Base-by-base conservation (phyloP, 176 grass and related monocot genomes). In the Oropetium thomaeum region DNA sequence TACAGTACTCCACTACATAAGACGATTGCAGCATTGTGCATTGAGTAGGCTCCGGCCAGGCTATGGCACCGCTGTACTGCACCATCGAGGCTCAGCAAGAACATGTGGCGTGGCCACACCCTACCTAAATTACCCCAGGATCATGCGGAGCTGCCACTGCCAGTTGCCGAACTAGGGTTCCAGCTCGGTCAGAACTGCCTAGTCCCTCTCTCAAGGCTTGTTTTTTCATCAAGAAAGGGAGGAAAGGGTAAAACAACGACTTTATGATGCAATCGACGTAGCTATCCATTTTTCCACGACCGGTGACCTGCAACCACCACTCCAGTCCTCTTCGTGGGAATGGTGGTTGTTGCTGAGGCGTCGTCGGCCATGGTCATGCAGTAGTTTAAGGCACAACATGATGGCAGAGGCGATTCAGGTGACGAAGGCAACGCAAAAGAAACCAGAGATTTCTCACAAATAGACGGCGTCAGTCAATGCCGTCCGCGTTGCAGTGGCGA, bases 221-320 rank as follows among this genome's bases (percentile, higher is more conserved):
- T 53, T 14, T 13, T 52, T 52, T 52, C 49, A 52, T 26, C 8
- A 57, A 57, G 10, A 5, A 57, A 27, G 23, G 25, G 27, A 27
- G 23, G 25, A 55, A 12, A 64, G 34, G 65, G 39, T 10, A 30
- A 62, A n/a, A 12, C 3, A 40, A 68, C 43, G n/a, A n/a, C n/a
- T n/a, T 35, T 63, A 37, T 42, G 84, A 54, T 33, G 48, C 25
- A 44, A 30, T 71, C 9, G 29, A 33, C 7, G 1, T 23, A 10
- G n/a, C 10, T 9, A 44, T 49, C 67, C 53, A 26, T 11, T 57
- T 57, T 41, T 13, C 39, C 39, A 33, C 38, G 74, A 87, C 23
- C 43, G 75, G 72, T 62, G 63, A 83, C 68, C 33, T 22, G 74
- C 75, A 83, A 30, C 80, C 29, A 82, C 69, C 68, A n/a, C 60